Evolutionary conservation across 495 filamentous ascomycete species (phyloP), one percentile per base, ranked within the genome.

Genomic region (Trichodelitschia bisporula): DNA sequence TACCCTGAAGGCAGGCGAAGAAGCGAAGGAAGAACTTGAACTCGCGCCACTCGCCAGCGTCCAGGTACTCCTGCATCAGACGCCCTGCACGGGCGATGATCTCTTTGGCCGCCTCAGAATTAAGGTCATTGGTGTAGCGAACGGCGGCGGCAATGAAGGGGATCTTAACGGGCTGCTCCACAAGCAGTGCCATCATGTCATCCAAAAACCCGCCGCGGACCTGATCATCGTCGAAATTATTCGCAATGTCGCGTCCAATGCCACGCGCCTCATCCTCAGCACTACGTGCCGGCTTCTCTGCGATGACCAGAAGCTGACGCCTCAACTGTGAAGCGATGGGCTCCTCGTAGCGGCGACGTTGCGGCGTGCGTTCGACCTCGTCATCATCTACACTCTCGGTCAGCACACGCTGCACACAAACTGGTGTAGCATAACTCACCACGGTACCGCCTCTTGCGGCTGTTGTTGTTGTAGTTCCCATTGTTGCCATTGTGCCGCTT

Each of bases 131-230:
- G 34, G 66, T 57, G 26, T 76, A 62, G 29, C 92, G 57, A 17
- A 82, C 59, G 2, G 82, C 67, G 15, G 72, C 74, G 17, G 80
- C 82, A 31, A 86, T 59, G 47, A 92, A 93, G 1, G 86, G 89
- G 31, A 80, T 84, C 55, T 93, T 93, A 51, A 99, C 71, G 0
- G 89, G 84, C 51, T 99, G 86, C 52, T 99, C 86, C 14, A 82
- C 45, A 43, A 51, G 74, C 70, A 95, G 59, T 45, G 79, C 74
- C 28, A 84, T 50, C 14, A 69, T 50, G 18, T 84, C 57, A 33
- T 73, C 66, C 31, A 74, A 51, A 40, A 84, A 83, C 27, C 62
- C 65, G 25, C 55, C 57, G 29, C 62, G 61, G 15, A 89, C 48
- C 27, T 74, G 68, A 37, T 71, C 70, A 38, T 93, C 79, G 2